Percentiles rank a stretch among this genome's conserved stretches.
These are phyloP conservation scores for Microthlaspi erraticum DNA, from an alignment of 345 rosid genomes.

Conservation along the genomic window DNA sequence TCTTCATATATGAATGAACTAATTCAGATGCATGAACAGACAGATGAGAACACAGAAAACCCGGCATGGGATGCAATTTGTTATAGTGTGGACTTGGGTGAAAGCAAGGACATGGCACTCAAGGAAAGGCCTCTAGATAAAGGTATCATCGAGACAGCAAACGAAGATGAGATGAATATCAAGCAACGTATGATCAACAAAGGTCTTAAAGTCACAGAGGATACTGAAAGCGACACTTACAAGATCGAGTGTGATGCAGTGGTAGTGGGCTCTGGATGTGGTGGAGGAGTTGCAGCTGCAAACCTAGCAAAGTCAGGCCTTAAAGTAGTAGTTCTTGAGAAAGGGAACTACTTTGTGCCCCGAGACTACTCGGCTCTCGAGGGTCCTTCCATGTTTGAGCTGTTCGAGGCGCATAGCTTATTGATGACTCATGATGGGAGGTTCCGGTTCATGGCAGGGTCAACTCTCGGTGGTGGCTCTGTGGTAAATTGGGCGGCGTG, in stretches of 20 bases:
- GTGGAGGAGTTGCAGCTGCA: conserved; percentile 81
- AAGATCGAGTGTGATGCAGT: conserved; percentile 68
- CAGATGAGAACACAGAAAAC: conserved; percentile 57
- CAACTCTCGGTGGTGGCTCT: conserved; percentile 74
- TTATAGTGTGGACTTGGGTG: conserved; percentile 47
- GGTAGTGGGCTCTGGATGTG: conserved; percentile 69
- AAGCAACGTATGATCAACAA: conserved; percentile 50
- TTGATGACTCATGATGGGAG: conserved; percentile 54
- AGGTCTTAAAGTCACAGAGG: conserved; percentile 58
- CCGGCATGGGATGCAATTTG: conserved; percentile 77
- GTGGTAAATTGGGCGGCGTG: conserved; percentile 72
- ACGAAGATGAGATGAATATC: conserved; percentile 51
- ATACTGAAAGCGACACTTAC: conserved; percentile 42
- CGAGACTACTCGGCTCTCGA: conserved; percentile 62
- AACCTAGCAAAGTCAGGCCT: conserved; percentile 66
- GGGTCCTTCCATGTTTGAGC: conserved; percentile 67
- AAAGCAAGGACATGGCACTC: conserved; percentile 28
- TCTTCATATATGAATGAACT: background rate
- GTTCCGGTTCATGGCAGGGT: conserved; percentile 58
- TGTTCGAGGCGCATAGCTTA: conserved; percentile 54
- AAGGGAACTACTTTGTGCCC: conserved; percentile 67
- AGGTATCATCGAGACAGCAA: conserved; percentile 58
- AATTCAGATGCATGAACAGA: conserved; percentile 44
- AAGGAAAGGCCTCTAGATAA: conserved; percentile 59
- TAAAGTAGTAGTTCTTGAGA: conserved; percentile 65